A percentile compares a stretch with the other conserved stretches of the same genome.
These are phyloP conservation scores for Catunica adiposa DNA, from an alignment of 2,329 filamentous ascomycete genomes.

Conservation along the genomic window DNA sequence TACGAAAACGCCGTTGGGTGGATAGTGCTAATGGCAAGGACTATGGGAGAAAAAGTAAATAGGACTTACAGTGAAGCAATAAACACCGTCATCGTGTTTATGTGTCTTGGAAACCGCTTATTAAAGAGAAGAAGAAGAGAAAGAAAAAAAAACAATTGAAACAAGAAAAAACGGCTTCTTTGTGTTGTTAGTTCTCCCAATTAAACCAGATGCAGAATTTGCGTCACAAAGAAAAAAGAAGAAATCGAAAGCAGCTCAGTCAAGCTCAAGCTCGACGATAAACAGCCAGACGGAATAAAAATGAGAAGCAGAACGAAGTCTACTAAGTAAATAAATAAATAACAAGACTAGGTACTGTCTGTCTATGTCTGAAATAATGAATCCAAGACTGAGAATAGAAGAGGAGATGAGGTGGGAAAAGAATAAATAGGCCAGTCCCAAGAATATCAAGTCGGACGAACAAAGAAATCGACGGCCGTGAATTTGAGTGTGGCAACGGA, in stretches of 20 bases:
- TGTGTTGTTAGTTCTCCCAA: too few species aligned
- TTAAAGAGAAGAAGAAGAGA: background rate
- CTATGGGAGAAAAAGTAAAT: background rate
- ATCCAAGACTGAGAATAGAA: too few species aligned
- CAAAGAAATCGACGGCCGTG: too few species aligned
- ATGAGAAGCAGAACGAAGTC: background rate
- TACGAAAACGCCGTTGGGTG: background rate
- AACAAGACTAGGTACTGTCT: too few species aligned
- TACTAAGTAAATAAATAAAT: background rate
- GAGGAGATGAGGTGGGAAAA: too few species aligned
- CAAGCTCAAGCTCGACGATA: background rate
- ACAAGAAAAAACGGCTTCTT: too few species aligned
- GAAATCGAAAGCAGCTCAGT: background rate
- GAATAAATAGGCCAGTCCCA: too few species aligned
- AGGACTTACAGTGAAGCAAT: constrained; percentile 32
- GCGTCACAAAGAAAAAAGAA: background rate
- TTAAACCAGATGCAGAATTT: too few species aligned
- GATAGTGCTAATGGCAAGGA: background rate
- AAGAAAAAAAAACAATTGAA: too few species aligned
- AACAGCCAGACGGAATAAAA: background rate
- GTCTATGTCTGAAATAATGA: too few species aligned
- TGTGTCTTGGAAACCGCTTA: background rate
- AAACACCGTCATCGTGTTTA: constrained; percentile 31
- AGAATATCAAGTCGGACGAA: too few species aligned
- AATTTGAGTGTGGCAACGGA: too few species aligned